Base-by-base conservation (phyloP, 352 stramenopile genomes). In the Halophytophthora polymorphica region DNA sequence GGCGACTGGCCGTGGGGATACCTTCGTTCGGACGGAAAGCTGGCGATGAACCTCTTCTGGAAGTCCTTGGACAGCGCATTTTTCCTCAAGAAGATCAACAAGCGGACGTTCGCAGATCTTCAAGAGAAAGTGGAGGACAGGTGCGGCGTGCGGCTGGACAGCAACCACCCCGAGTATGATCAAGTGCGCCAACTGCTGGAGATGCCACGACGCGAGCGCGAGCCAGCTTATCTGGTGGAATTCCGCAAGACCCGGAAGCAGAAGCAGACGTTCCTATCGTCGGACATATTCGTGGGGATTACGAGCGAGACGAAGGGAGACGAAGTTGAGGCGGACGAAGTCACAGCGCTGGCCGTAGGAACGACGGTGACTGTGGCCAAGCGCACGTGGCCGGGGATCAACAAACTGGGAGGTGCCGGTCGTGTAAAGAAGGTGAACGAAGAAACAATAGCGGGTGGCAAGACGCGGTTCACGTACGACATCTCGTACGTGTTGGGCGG, bases 11-110 rank as follows among this genome's bases (percentile, higher is more conserved):
- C 83, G 8, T 93, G 83, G 83, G 65, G 75, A 11, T 91, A 84
- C 42, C 64, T 93, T 39, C 76, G 80, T 4, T 91, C 80, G 10
- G 83, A 93, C 25, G 83, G 77, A 35, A 93, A 93, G 55, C 55
- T 93, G 31, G 83, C 83, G 3, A 93, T 93, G 80, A 88, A 88
- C n/a, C 54, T 85, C 1, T 83, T 91, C 29, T 93, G 83, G 83
- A 69, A 73, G 23, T 84, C 80, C 11, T 64, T 93, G 5, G 78
- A 89, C 25, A 70, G 71, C 1, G 69, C 73, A 0, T 90, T 88
- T 50, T 92, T 86, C 37, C 38, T 70, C 5, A 42, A 58, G 23
- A 85, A 86, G 19, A 58, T 83, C 14, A 77, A 58, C 48, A 73
- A 67, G 48, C 63, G 61, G 31, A 61, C 55, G 19, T 58, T 83